These are phyloP conservation scores for Rosa persica DNA, from an alignment of 306 rosid genomes.

Conservation along the genomic window DNA sequence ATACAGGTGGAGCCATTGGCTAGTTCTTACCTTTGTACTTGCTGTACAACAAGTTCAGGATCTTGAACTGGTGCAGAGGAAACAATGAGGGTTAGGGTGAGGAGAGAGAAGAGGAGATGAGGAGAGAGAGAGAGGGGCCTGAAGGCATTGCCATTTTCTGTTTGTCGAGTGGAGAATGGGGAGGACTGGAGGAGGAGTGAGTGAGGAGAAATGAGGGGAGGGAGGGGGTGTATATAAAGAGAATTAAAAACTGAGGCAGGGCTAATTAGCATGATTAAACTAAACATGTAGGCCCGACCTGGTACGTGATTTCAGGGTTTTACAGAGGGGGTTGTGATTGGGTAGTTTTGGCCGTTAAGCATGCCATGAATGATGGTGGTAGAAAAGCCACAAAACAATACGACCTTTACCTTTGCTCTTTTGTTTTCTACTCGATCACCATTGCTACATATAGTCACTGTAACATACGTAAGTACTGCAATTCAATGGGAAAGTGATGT, in stretches of 20 bases:
- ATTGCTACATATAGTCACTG: not conserved
- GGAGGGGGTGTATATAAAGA: slow-evolving; percentile 61
- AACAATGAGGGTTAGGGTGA: slow-evolving; percentile 46
- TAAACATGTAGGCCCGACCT: slow-evolving; percentile 57
- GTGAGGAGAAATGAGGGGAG: slow-evolving; percentile 19
- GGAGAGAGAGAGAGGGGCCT: slow-evolving; percentile 21
- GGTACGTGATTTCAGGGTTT: slow-evolving; percentile 70
- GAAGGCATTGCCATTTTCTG: slow-evolving; percentile 44
- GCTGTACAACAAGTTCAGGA: slow-evolving; percentile 58
- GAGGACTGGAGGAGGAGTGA: not conserved
- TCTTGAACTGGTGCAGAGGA: slow-evolving; percentile 49
- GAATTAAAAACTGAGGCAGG: slow-evolving; percentile 23
- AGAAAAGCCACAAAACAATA: not conserved
- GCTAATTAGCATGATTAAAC: slow-evolving; percentile 67
- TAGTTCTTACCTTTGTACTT: slow-evolving; percentile 65
- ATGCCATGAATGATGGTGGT: slow-evolving; percentile 46
- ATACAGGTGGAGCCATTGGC: slow-evolving; percentile 1
- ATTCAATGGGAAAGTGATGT: not conserved
- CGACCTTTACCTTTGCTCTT: not conserved
- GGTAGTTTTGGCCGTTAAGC: slow-evolving; percentile 86
- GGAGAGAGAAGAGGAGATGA: slow-evolving; percentile 45
- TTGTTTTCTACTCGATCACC: not conserved
- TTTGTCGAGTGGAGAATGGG: not conserved
- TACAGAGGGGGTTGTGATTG: slow-evolving; percentile 41
- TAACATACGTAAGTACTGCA: not conserved